Conservation (phyloP, 371 early-diverging fungal genomes). For the Mortierella sp. region DNA sequence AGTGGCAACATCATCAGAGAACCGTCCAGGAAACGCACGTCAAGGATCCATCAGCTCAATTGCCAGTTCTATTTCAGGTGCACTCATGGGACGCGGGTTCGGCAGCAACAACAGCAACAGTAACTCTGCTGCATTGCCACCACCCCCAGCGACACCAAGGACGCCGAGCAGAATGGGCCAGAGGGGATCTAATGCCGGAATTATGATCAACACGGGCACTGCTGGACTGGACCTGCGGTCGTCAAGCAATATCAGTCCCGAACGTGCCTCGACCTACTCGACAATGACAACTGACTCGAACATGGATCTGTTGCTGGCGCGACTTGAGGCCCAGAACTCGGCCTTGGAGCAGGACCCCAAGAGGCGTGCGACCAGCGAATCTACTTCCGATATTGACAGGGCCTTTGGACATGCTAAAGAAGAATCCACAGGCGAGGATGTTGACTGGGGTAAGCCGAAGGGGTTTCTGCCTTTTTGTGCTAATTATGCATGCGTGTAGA, state of each 20-base stretch:
- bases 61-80: conserved; percentile 46
- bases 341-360: conserved; percentile 64
- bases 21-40: conserved; percentile 15
- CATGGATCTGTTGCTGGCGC: conserved; percentile 71
- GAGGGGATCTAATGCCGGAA: conserved; percentile 28
- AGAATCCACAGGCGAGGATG: conserved; percentile 62
- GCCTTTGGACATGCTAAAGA: conserved; percentile 58
- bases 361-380: conserved; percentile 58
- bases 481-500: not conserved
- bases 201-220: conserved; percentile 27
- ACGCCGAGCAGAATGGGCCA: conserved; percentile 32
- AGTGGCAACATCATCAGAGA: conserved; percentile 15
- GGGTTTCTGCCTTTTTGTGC: not conserved
- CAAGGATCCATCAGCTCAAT: conserved; percentile 45
- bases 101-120: conserved; percentile 12
- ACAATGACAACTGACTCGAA: conserved; percentile 58
- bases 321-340: conserved; percentile 77
- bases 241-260: conserved; percentile 44
- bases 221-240: conserved; percentile 31
- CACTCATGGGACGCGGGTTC: conserved; percentile 44
- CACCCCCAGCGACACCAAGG: conserved; percentile 17
- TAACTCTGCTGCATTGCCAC: conserved; percentile 8
- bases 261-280: conserved; percentile 55
- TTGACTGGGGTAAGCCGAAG: conserved; percentile 79
- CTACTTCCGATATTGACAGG: conserved; percentile 56